phyloP scores from a whole-genome alignment of 345 rosid genomes.

The Cardiospermum halicacabum region DNA sequence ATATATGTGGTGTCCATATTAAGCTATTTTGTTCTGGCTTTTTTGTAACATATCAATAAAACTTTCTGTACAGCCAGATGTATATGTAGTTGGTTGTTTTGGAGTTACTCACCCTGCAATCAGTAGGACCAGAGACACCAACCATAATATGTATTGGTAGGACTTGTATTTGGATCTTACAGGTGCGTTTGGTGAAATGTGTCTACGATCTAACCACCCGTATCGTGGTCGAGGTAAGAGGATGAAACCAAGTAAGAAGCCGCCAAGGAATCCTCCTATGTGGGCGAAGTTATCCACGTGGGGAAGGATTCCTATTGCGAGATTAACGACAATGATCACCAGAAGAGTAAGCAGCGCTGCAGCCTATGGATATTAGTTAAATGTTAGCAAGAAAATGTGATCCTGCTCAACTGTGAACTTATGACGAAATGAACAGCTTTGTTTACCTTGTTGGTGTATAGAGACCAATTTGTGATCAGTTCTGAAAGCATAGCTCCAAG shows the following conservation, averaged over 20 bases:
- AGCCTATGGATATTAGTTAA: constrained; percentile 37
- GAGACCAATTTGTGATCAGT: constrained; percentile 83
- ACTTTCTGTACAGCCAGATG: too few relatives aligned
- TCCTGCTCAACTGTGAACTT: not conserved
- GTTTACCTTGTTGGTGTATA: constrained; percentile 73
- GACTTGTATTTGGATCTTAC: constrained; percentile 61
- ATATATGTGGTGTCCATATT: not conserved
- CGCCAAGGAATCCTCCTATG: constrained; percentile 84
- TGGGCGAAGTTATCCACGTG: constrained; percentile 91
- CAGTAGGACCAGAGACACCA: constrained; percentile 48
- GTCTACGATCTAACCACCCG: constrained; percentile 53
- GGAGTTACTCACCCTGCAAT: constrained; percentile 46
- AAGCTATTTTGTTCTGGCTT: constrained; percentile 21
- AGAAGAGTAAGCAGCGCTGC: constrained; percentile 78
- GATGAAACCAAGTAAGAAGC: constrained; percentile 80
- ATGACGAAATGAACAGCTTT: too few relatives aligned
- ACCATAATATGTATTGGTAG: constrained; percentile 65
- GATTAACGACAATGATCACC: constrained; percentile 61
- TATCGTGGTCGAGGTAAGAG: constrained; percentile 80
- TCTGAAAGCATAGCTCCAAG: constrained; percentile 96
- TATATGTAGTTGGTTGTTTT: too few relatives aligned
- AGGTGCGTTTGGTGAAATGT: constrained; percentile 40
- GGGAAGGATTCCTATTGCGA: constrained; percentile 81
- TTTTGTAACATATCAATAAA: too few relatives aligned
- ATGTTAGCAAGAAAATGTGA: not conserved